Conservation (phyloP, 2,329 filamentous ascomycete species). For the Cryphonectria parasitica region DNA sequence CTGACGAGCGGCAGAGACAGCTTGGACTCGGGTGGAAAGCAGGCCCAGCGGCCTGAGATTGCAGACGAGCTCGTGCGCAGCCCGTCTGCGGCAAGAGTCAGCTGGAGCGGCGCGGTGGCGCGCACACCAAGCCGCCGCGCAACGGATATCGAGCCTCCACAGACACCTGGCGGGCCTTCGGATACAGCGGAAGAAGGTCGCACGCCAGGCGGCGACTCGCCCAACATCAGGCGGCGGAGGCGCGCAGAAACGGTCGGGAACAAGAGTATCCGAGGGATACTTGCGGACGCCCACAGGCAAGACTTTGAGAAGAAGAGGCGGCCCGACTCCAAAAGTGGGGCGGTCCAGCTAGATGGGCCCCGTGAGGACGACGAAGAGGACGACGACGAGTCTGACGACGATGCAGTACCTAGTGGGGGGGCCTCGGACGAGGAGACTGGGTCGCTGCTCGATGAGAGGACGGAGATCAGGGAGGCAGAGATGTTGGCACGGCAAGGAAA, state of each 20-base stretch:
- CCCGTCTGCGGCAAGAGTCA: conserved; percentile 18
- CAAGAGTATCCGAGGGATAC: conserved; percentile 60
- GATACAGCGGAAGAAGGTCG: conserved; percentile 28
- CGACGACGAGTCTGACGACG: conserved; percentile 36
- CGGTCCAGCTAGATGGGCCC: conserved; percentile 30
- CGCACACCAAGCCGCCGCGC: conserved; percentile 29
- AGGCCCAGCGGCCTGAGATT: background rate
- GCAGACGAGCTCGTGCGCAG: conserved; percentile 26
- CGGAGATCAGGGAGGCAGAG: conserved; percentile 38
- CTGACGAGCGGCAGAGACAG: conserved; percentile 39
- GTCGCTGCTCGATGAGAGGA: conserved; percentile 33
- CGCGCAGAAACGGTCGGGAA: conserved; percentile 41
- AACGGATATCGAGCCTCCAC: conserved; percentile 33
- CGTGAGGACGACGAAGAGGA: conserved; percentile 33
- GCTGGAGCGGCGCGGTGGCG: conserved; percentile 20
- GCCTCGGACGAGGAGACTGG: conserved; percentile 43
- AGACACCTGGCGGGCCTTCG: conserved; percentile 19
- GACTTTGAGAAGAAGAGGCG: conserved; percentile 84
- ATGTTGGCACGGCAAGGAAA: conserved; percentile 30
- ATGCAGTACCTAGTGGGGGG: conserved; percentile 35
- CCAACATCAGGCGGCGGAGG: conserved; percentile 36
- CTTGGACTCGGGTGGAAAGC: conserved; percentile 36
- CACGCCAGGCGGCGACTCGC: conserved; percentile 19
- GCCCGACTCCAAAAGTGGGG: conserved; percentile 32
- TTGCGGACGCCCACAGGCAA: conserved; percentile 83